Evolutionary conservation across 495 filamentous ascomycete genomes (phyloP).

Genomic region (Neurospora sp.): DNA sequence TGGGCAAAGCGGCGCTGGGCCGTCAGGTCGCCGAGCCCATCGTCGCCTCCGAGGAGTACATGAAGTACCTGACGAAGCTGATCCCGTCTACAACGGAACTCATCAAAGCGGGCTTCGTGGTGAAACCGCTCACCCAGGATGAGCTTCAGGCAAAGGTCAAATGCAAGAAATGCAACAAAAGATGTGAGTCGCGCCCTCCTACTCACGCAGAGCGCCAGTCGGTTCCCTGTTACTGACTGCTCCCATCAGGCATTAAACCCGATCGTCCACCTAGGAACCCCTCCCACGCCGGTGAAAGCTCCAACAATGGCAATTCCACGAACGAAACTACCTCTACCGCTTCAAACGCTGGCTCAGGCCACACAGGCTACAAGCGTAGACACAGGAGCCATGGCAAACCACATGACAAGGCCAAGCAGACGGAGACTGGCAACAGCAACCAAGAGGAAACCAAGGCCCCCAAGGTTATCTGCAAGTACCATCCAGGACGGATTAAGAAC

Average conservation of each 20-base stretch:
- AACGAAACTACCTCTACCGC: too few species aligned
- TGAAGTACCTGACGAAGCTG: not conserved
- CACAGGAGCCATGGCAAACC: not conserved
- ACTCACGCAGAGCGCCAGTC: too few species aligned
- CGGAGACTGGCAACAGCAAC: accelerated
- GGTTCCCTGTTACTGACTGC: not conserved
- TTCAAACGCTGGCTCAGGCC: not conserved
- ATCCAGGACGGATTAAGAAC: not conserved
- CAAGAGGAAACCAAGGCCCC: not conserved
- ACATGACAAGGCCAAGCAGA: not conserved
- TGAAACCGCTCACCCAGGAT: not conserved
- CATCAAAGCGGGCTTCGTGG: not conserved
- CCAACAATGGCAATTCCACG: not conserved
- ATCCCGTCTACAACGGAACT: not conserved
- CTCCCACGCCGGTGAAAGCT: not conserved
- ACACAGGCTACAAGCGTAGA: not conserved
- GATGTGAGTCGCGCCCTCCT: not conserved
- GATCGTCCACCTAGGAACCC: not conserved
- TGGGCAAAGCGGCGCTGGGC: not conserved
- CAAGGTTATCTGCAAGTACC: slow-evolving; percentile 1
- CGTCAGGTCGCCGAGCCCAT: not conserved
- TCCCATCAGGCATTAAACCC: not conserved
- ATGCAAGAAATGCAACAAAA: not conserved
- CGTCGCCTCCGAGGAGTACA: not conserved
- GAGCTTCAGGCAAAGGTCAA: slow-evolving; percentile 2